Base-by-base conservation (phyloP, 306 rosid species). In the Acacia acuminata region DNA sequence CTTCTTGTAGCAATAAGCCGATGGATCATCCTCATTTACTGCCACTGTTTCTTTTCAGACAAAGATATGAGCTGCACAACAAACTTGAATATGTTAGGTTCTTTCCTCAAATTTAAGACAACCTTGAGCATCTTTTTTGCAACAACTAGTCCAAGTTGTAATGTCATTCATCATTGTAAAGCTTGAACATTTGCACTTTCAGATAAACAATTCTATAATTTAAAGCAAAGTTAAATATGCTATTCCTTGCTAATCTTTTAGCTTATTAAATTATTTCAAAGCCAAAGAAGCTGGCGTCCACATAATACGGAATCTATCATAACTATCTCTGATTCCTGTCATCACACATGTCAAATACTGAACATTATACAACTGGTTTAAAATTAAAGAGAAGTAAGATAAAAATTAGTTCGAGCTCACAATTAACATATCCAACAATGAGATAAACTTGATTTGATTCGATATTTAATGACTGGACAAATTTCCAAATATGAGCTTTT, bases 11-110 rank as follows among this genome's bases (percentile, higher is more conserved):
- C 79, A 17, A 48, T 45, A 36, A 42, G 19, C 15, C 22, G 56
- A 48, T 12, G 3, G 53, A 48, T 7, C 10, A 51, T 53, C 60
- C 7, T 17, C 22, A 17, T 77, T 84, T 80, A 85, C 81, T 75
- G 77, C 90, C 90, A 85, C 93, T 90, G 84, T 82, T 87, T 92
- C 89, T 90, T 94, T 91, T 88, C 97, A 15, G 92, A 92, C 86
- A 90, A 80, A 45, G 97, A 94, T 85, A 92, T 85, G 8, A 94
- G 94, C 98, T 94, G 97, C 79, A 70, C 77, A 91, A 76, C 55
- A 64, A 87, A 86, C 60, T 86, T 79, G 8, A 84, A 82, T 81
- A 27, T 40, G 71, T 83, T 68, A 86, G 77, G 64, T 27, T 43
- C 43, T 19, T 63, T 48, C 24, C 51, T 8, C 27, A 71, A 20